Evolutionary conservation across 106 monocot genomes (phyloP), one percentile per base, ranked within the genome.

Genomic region (Cymbidium sinense): DNA sequence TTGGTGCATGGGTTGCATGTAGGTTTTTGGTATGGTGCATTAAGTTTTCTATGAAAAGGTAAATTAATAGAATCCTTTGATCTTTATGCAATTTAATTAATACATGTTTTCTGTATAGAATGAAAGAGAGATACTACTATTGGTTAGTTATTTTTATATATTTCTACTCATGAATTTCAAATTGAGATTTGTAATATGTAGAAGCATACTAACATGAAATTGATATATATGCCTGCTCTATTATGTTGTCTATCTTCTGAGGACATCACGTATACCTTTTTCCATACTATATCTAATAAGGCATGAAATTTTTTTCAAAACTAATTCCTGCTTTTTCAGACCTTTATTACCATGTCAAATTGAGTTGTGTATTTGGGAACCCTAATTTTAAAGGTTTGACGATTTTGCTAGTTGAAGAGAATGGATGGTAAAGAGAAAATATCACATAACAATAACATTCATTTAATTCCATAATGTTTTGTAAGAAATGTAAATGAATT

Each of bases 121-220:
- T 54, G 18, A 54, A 62, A 47, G 47, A 13, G 13, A 13, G 11
- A 47, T 47, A 13, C 47, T 13, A 27, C 23, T 62, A 62, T 62
- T 62, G 8, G 6, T n/a, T 62, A 62, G 6, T 9, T 23, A 3
- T 62, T 62, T 62, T 62, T 9, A 62, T 23, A 47, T 47, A 47
- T 47, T 47, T 47, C 1, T 62, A 62, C 11, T 62, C 25, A 27
- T 62, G n/a, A 25, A 27, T 62, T 62, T 61, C 15, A 7, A 62
- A 47, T 62, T 27, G 9, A 25, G 27, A 25, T 25, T 62, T 62
- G 9, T 62, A 25, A 25, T 27, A 27, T 62, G 61, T 62, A 62
- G 61, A 62, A 62, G 27, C 61, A 62, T 62, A 62, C 61, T 62
- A 62, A 62, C 25, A 62, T 62, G 27, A 47, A 47, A 10, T 62